phyloP scores from a whole-genome alignment of 2,329 filamentous ascomycete genomes.

The Clarireedia paspali region DNA sequence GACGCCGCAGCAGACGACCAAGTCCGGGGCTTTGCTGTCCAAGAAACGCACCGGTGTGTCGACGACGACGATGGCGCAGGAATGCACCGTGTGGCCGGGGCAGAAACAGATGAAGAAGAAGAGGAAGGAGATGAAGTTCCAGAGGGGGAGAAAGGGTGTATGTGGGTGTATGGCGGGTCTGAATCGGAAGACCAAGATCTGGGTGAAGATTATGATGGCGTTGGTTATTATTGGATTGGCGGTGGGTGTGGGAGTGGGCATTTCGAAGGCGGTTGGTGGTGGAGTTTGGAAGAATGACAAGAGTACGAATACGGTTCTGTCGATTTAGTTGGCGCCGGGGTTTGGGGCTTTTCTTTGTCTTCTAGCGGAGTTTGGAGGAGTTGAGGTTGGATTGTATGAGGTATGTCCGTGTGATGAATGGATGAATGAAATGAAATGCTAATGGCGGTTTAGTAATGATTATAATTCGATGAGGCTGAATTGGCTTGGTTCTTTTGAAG shows the following conservation, averaged over 20 bases:
- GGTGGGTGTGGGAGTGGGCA: constrained; percentile 49
- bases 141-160: constrained; percentile 43
- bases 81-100: constrained; percentile 53
- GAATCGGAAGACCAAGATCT: constrained; percentile 46
- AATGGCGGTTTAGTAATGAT: too few species aligned
- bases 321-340: too few species aligned
- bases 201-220: constrained; percentile 46
- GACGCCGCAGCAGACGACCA: constrained; percentile 6
- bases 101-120: constrained; percentile 53
- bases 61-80: constrained; percentile 17
- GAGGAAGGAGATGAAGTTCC: constrained; percentile 48
- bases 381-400: not conserved
- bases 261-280: constrained; percentile 54
- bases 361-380: too few species aligned
- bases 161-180: constrained; percentile 47
- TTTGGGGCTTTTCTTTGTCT: too few species aligned
- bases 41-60: not conserved
- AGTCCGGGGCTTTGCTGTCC: not conserved
- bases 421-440: too few species aligned
- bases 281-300: constrained; percentile 43
- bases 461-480: too few species aligned
- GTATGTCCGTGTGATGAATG: not conserved
- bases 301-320: constrained; percentile 10
- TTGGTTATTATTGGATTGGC: constrained; percentile 46
- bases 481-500: too few species aligned